Conservation (phyloP, 2,329 filamentous ascomycete species). For the Epichloe elymi region DNA sequence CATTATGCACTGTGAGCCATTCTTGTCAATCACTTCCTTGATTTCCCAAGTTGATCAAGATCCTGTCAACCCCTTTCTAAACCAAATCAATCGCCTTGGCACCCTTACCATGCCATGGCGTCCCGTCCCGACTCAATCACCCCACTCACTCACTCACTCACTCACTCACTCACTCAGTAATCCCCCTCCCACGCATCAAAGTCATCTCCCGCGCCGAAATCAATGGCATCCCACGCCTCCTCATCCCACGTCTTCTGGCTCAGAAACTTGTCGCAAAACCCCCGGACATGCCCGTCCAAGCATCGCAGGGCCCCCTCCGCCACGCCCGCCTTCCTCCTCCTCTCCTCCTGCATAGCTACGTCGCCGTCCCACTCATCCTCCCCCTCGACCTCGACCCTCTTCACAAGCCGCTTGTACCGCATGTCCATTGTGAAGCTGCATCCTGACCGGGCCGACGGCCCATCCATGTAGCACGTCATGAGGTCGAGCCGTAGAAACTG, state of each 20-base stretch:
- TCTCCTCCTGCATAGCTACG: constrained; percentile 5
- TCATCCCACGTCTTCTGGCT: background rate
- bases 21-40: too few relatives aligned
- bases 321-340: background rate
- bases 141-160: too few relatives aligned
- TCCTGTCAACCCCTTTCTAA: too few relatives aligned
- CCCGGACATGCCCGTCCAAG: constrained; percentile 1
- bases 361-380: constrained; percentile 12
- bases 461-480: constrained; percentile 9
- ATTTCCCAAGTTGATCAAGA: too few relatives aligned
- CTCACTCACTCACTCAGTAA: background rate
- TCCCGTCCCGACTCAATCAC: background rate
- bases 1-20: too few relatives aligned
- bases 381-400: background rate
- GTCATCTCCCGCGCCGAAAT: background rate
- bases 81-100: too few relatives aligned
- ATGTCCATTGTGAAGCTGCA: constrained; percentile 9
- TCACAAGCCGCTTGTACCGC: constrained; percentile 1
- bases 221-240: background rate
- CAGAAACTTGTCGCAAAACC: constrained; percentile 5
- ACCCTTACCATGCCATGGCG: too few relatives aligned
- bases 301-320: background rate
- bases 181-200: background rate
- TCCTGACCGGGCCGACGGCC: background rate
- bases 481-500: constrained; percentile 24